Conservation (phyloP, 768 basidiomycete species). For the Amylocystis lapponica region DNA sequence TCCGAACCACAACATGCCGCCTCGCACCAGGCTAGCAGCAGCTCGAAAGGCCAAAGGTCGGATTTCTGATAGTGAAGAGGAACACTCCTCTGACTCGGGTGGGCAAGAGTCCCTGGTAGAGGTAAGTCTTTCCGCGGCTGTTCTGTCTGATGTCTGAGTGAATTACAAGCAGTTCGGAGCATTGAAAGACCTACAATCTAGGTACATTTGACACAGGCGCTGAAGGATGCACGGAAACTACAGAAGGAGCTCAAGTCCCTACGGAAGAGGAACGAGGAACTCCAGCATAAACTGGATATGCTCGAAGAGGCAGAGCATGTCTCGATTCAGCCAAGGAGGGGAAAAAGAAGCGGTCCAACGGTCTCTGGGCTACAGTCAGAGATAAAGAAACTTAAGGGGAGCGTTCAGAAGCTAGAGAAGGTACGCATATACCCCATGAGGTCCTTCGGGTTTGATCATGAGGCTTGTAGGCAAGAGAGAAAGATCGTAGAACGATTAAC, state of each 20-base stretch:
- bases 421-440: conserved; percentile 10
- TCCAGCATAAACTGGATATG: conserved; percentile 11
- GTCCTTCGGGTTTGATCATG: background rate
- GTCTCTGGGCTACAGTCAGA: conserved; percentile 12
- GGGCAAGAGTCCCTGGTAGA: too few species aligned
- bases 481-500: conserved; percentile 17
- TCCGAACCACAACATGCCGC: too few species aligned
- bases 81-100: too few species aligned
- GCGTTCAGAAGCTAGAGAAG: conserved; percentile 22
- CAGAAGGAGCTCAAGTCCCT: conserved; percentile 11
- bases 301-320: conserved; percentile 14
- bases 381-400: conserved; percentile 14
- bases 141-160: too few species aligned
- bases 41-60: too few species aligned
- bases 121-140: too few species aligned
- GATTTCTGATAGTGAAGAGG: too few species aligned
- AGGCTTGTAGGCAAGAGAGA: conserved; percentile 13
- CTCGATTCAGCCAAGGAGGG: conserved; percentile 16
- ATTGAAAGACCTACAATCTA: too few species aligned
- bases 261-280: conserved; percentile 12
- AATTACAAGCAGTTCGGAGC: too few species aligned
- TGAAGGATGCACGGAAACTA: conserved; percentile 7
- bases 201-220: conserved; percentile 4
- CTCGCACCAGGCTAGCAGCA: too few species aligned
- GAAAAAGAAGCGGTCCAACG: conserved; percentile 9